phyloP scores from a whole-genome alignment of 139 green algal genomes.

The Chlamydomonas sp. region DNA sequence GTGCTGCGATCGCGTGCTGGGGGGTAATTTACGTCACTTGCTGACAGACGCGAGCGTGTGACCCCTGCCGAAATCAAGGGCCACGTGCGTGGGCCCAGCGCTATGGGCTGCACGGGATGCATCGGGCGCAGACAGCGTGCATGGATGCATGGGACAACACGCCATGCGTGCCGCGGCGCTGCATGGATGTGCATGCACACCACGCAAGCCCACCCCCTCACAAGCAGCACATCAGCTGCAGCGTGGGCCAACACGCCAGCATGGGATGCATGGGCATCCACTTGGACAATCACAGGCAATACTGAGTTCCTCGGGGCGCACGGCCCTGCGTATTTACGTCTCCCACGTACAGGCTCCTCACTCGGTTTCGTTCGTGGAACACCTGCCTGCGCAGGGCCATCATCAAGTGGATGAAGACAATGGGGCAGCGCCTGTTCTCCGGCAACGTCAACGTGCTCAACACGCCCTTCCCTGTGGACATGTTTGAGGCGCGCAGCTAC shows the following conservation, averaged over 20 bases:
- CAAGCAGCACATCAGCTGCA: background rate
- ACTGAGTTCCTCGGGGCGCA: background rate
- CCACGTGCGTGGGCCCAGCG: background rate
- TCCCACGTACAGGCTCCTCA: background rate
- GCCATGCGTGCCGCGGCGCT: no score
- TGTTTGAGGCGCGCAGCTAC: slow-evolving; percentile 80
- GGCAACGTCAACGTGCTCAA: slow-evolving; percentile 80
- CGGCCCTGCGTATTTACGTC: background rate
- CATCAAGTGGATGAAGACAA: slow-evolving; percentile 56
- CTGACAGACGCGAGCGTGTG: background rate
- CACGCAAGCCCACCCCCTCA: no score
- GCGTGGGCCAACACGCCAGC: no score
- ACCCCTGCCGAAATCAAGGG: background rate
- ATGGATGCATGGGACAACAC: no score
- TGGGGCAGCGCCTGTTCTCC: slow-evolving; percentile 59
- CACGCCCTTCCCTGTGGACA: slow-evolving; percentile 68
- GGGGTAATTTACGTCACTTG: no score
- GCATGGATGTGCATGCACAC: no score
- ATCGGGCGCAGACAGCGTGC: no score
- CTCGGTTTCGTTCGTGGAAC: no score
- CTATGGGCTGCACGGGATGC: background rate
- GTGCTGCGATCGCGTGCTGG: no score
- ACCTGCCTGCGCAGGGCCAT: slow-evolving; percentile 41
- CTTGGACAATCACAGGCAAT: background rate
- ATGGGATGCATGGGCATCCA: background rate